A percentile compares a stretch with the other conserved stretches of the same genome.
Conservation (phyloP, 352 stramenopile species). For the Pythium volutum region DNA sequence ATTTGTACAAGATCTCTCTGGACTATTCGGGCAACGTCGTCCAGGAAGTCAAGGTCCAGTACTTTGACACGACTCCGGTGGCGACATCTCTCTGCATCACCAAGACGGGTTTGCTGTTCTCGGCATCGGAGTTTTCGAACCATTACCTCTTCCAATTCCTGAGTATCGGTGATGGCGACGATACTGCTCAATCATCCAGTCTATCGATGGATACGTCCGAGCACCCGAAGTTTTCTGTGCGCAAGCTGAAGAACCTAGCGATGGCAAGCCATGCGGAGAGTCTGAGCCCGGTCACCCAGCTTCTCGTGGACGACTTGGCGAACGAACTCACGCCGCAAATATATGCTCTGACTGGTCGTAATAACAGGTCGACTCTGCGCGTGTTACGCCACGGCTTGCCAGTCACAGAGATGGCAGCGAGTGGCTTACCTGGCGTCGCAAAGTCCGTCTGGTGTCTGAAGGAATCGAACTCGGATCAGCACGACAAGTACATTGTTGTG, state of each 20-base stretch:
- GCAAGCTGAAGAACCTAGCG: constrained; percentile 88
- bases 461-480: constrained; percentile 68
- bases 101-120: constrained; percentile 96
- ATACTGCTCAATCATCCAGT: constrained; percentile 71
- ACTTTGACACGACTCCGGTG: constrained; percentile 96
- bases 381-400: constrained; percentile 95
- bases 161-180: constrained; percentile 92
- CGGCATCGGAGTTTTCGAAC: constrained; percentile 96
- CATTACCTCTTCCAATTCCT: constrained; percentile 98
- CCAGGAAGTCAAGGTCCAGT: constrained; percentile 89
- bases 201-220: constrained; percentile 65
- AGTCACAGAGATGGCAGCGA: constrained; percentile 96
- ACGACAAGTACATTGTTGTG: constrained; percentile 98
- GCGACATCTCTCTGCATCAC: constrained; percentile 96
- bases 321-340: constrained; percentile 97
- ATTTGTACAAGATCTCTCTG: constrained; percentile 98
- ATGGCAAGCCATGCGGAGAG: constrained; percentile 80
- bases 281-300: constrained; percentile 92
- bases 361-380: constrained; percentile 92
- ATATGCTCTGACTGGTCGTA: constrained; percentile 93
- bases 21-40: constrained; percentile 80
- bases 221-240: constrained; percentile 63
- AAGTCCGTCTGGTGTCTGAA: constrained; percentile 95
- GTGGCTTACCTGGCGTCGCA: constrained; percentile 93
- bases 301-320: constrained; percentile 94